Evolutionary conservation across 306 rosid genomes (phyloP).

Genomic region (Dicorynia guianensis): DNA sequence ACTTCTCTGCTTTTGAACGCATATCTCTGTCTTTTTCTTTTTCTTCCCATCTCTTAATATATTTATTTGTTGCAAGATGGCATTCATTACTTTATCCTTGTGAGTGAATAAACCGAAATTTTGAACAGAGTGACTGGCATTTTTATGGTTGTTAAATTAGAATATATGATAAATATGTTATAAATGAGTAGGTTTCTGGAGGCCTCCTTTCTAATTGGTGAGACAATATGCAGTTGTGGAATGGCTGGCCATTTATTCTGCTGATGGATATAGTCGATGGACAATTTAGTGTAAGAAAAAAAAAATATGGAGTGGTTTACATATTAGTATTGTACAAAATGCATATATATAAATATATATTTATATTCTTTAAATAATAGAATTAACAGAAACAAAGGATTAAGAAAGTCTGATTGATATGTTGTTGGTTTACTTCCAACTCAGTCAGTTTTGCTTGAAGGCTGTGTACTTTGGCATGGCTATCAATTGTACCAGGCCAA

Average conservation of each 20-base stretch:
- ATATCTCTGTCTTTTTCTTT: too few species aligned
- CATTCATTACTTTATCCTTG: too few species aligned
- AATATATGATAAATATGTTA: neutral
- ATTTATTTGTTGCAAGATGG: too few species aligned
- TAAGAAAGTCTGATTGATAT: neutral
- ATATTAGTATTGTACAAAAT: neutral
- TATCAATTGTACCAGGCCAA: neutral
- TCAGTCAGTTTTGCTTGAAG: neutral
- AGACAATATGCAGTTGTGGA: neutral
- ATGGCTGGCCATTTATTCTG: conserved; percentile 3
- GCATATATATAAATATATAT: too few species aligned
- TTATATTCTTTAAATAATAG: too few species aligned
- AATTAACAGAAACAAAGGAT: too few species aligned
- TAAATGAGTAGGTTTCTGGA: neutral
- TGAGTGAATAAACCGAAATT: neutral
- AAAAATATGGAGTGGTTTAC: neutral
- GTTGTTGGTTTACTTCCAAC: neutral
- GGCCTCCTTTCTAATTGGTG: neutral
- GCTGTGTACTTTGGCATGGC: neutral
- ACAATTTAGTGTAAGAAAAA: neutral
- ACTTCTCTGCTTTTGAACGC: too few species aligned
- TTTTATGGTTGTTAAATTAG: neutral
- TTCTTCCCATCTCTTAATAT: too few species aligned
- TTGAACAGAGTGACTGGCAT: neutral
- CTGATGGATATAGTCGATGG: neutral